Percentiles rank a stretch among this genome's conserved stretches.
Conservation (phyloP, 768 basidiomycete genomes). For the Kwoniella mangroviensis region DNA sequence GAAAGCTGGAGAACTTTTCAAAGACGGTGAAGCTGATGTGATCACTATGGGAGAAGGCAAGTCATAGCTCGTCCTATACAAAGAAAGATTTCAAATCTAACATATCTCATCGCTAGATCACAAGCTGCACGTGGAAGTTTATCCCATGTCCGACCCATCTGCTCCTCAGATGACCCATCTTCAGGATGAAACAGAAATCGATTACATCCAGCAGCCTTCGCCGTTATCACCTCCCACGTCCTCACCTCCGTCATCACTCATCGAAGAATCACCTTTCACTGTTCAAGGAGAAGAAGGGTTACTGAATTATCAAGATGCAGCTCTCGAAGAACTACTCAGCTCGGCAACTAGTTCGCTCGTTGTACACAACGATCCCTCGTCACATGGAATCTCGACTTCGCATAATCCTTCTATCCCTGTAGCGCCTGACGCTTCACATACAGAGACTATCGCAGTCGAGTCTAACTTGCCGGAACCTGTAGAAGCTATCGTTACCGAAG, state of each 20-base stretch:
- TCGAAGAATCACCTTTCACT: background rate
- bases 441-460: too few species aligned
- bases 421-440: too few species aligned
- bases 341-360: background rate
- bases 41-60: constrained; percentile 37
- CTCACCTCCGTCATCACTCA: background rate
- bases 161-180: constrained; percentile 44
- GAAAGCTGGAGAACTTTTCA: constrained; percentile 56
- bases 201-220: constrained; percentile 24
- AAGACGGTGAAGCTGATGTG: constrained; percentile 52
- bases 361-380: background rate
- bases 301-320: constrained; percentile 5
- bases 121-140: constrained; percentile 32
- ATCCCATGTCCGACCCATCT: constrained; percentile 40
- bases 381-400: background rate
- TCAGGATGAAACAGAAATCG: constrained; percentile 34
- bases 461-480: background rate
- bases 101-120: constrained; percentile 19
- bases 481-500: background rate
- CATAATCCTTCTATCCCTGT: too few species aligned
- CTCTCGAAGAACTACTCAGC: constrained; percentile 11
- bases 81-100: too few species aligned
- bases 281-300: background rate
- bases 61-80: constrained; percentile 4
- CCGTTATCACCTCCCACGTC: constrained; percentile 1